These are phyloP conservation scores for Tricholoma bakamatsutake DNA, from an alignment of 768 basidiomycete species.

Conservation along the genomic window DNA sequence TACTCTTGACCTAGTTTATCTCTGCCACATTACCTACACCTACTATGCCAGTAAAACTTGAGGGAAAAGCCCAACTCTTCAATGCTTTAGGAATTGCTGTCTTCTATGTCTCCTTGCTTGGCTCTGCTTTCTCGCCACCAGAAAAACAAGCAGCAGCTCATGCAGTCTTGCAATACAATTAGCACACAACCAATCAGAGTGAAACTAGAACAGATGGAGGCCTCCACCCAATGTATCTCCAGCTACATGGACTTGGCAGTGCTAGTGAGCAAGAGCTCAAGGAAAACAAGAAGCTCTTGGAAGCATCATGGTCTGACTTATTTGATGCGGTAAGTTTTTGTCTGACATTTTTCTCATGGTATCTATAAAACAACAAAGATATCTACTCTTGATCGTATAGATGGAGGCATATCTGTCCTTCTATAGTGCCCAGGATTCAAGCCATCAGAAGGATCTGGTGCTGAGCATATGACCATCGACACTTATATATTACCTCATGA, in stretches of 20 bases:
- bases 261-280: too few relatives aligned
- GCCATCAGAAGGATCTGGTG: background rate
- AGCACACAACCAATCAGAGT: background rate
- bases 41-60: too few relatives aligned
- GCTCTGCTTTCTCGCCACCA: too few relatives aligned
- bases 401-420: too few relatives aligned
- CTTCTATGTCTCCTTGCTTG: too few relatives aligned
- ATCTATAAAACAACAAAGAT: background rate
- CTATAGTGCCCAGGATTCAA: too few relatives aligned
- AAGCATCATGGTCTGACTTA: background rate
- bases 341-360: background rate
- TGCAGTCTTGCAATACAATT: background rate
- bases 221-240: conserved; percentile 4
- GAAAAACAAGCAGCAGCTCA: background rate
- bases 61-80: too few relatives aligned
- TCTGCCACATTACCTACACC: too few relatives aligned
- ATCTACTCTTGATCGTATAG: too few relatives aligned
- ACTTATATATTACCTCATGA: conserved; percentile 5
- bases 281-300: background rate
- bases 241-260: background rate
- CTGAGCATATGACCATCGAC: conserved; percentile 2
- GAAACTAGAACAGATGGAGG: background rate
- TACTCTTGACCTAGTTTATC: background rate
- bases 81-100: too few relatives aligned
- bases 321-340: conserved; percentile 5